These are phyloP conservation scores for Forsythia suspensa DNA, from an alignment of 257 asterid genomes.

Conservation along the genomic window DNA sequence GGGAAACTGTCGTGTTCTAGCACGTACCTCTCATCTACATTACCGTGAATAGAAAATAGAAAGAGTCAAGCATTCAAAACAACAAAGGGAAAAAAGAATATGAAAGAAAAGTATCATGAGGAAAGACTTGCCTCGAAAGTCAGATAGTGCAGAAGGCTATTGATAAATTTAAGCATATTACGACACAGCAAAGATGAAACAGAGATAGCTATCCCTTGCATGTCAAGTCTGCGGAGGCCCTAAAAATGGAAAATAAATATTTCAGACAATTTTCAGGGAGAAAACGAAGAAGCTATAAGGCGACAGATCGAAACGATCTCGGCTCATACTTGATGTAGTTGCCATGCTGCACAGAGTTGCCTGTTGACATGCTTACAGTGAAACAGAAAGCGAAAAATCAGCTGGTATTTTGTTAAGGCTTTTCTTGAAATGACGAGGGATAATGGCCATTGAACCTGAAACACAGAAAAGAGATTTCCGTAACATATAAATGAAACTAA, in stretches of 20 bases:
- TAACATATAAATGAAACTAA: constrained; percentile 2
- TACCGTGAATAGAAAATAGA: background rate
- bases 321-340: constrained; percentile 73
- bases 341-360: constrained; percentile 99
- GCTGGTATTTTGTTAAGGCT: constrained; percentile 85
- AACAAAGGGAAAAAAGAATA: constrained; percentile 4
- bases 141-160: constrained; percentile 90
- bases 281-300: constrained; percentile 14
- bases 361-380: constrained; percentile 95
- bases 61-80: constrained; percentile 11
- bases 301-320: background rate
- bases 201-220: constrained; percentile 90
- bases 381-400: constrained; percentile 83
- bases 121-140: constrained; percentile 79
- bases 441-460: constrained; percentile 94
- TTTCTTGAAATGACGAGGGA: constrained; percentile 93
- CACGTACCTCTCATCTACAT: background rate
- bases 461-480: constrained; percentile 18
- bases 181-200: constrained; percentile 96
- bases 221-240: constrained; percentile 91
- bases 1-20: background rate
- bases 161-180: constrained; percentile 91
- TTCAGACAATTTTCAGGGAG: constrained; percentile 19
- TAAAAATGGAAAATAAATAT: constrained; percentile 28
- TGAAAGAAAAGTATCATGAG: background rate